Conservation (phyloP, 2,329 filamentous ascomycete species). For the Tolypocladium ophioglossoides region DNA sequence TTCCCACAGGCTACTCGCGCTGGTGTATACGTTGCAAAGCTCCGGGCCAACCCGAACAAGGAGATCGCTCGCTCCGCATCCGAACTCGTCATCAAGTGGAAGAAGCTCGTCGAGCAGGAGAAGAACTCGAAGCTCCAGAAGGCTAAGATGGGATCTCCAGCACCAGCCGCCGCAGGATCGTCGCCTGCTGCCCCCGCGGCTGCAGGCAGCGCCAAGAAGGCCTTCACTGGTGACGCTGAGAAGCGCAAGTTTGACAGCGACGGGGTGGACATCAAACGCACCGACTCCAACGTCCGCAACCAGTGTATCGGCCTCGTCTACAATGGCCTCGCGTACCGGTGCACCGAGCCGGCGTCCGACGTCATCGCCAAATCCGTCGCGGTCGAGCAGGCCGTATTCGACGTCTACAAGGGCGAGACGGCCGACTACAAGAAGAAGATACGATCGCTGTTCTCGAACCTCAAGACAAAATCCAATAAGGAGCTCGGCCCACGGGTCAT, state of each 20-base stretch:
- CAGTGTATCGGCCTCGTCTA: constrained; percentile 86
- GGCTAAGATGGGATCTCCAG: constrained; percentile 28
- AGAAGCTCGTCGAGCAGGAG: constrained; percentile 61
- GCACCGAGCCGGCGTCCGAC: constrained; percentile 57
- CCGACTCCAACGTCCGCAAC: constrained; percentile 64
- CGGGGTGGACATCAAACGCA: constrained; percentile 66
- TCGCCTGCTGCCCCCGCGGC: constrained; percentile 42
- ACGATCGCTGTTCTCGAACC: constrained; percentile 84
- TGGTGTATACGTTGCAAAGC: constrained; percentile 79
- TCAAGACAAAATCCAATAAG: constrained; percentile 85
- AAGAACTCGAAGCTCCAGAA: constrained; percentile 38
- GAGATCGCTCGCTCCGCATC: constrained; percentile 67
- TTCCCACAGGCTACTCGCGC: constrained; percentile 63
- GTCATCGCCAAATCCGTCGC: constrained; percentile 70
- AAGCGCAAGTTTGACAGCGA: constrained; percentile 79
- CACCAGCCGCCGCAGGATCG: constrained; percentile 34
- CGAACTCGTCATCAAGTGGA: constrained; percentile 84
- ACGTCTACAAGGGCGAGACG: constrained; percentile 57
- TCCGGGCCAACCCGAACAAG: constrained; percentile 66
- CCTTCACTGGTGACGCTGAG: constrained; percentile 57
- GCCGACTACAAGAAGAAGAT: constrained; percentile 78
- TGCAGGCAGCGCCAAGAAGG: constrained; percentile 26
- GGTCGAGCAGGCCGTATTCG: constrained; percentile 70
- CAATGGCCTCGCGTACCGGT: constrained; percentile 69
- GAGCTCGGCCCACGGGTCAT: constrained; percentile 68